A percentile compares a stretch with the other conserved stretches of the same genome.
Evolutionary conservation across 2,329 filamentous ascomycete species (phyloP).

Genomic region (Ilyonectria robusta): DNA sequence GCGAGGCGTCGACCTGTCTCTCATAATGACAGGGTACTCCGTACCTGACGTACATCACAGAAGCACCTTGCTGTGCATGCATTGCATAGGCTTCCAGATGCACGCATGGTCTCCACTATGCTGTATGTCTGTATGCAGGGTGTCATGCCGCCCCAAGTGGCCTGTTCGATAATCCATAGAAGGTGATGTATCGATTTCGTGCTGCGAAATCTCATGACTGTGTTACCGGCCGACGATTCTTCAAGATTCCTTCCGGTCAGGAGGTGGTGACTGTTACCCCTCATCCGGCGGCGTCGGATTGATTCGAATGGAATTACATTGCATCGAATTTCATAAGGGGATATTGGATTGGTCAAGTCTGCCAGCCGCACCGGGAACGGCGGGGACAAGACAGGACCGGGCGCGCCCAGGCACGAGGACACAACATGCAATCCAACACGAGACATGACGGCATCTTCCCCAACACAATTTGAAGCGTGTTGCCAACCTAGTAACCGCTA

Average conservation of each 20-base stretch:
- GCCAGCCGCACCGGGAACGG: neutral
- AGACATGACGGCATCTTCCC: constrained; percentile 31
- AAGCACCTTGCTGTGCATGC: constrained; percentile 20
- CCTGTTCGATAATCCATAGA: constrained; percentile 23
- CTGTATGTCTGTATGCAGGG: constrained; percentile 23
- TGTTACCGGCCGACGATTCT: neutral
- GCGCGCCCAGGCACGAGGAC: constrained; percentile 26
- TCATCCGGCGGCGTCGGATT: constrained; percentile 12
- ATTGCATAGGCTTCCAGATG: constrained; percentile 10
- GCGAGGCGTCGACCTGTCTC: neutral
- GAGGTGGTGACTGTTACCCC: neutral
- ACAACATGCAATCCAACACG: constrained; percentile 33
- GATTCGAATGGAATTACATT: constrained; percentile 1
- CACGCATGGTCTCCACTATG: constrained; percentile 17
- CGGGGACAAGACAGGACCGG: constrained; percentile 8
- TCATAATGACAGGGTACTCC: neutral
- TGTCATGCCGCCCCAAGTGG: constrained; percentile 28
- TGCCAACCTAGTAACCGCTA: neutral
- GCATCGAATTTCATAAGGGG: neutral
- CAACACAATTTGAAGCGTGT: constrained; percentile 19
- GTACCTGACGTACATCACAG: constrained; percentile 20
- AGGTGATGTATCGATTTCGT: constrained; percentile 24
- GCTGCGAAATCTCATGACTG: constrained; percentile 13
- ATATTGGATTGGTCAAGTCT: constrained; percentile 2
- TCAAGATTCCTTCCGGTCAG: constrained; percentile 13